These are phyloP conservation scores for Fusarium acutatum DNA, from an alignment of 2,329 filamentous ascomycete genomes.

Conservation along the genomic window DNA sequence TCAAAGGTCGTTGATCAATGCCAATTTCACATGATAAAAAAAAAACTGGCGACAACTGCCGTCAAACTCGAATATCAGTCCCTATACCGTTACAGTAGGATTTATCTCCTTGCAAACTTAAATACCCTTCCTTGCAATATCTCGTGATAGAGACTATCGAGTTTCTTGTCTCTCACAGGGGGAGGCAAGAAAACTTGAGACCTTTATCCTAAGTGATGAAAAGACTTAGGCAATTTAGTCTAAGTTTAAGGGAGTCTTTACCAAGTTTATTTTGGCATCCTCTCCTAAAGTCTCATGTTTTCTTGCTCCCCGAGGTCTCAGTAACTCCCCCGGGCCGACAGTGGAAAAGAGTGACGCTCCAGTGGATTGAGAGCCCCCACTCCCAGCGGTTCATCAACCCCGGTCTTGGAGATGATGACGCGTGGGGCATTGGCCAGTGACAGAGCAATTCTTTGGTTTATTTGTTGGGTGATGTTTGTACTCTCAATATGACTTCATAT, in stretches of 20 bases:
- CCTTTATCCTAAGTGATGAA: no score
- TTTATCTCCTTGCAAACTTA: slow-evolving; percentile 4
- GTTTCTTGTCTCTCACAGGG: background rate
- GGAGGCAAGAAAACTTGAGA: no score
- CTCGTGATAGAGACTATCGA: background rate
- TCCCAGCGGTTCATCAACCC: slow-evolving; percentile 15
- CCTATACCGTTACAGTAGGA: background rate
- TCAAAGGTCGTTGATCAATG: background rate
- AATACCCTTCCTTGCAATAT: background rate
- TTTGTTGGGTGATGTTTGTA: background rate
- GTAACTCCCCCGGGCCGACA: background rate
- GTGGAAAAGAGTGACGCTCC: slow-evolving; percentile 18
- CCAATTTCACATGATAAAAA: background rate
- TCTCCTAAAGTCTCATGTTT: no score
- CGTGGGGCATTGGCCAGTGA: slow-evolving; percentile 15
- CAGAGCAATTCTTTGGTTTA: background rate
- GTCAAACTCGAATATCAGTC: background rate
- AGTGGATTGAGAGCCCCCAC: background rate
- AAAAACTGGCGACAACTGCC: background rate
- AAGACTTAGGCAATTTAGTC: no score
- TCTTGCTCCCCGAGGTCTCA: no score
- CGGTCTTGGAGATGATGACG: slow-evolving; percentile 14
- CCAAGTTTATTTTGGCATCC: no score
- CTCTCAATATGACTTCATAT: slow-evolving; percentile 19
- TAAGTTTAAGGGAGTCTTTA: no score